Evolutionary conservation across 495 filamentous ascomycete genomes (phyloP).

Genomic region (Penicillium psychrofluorescens): DNA sequence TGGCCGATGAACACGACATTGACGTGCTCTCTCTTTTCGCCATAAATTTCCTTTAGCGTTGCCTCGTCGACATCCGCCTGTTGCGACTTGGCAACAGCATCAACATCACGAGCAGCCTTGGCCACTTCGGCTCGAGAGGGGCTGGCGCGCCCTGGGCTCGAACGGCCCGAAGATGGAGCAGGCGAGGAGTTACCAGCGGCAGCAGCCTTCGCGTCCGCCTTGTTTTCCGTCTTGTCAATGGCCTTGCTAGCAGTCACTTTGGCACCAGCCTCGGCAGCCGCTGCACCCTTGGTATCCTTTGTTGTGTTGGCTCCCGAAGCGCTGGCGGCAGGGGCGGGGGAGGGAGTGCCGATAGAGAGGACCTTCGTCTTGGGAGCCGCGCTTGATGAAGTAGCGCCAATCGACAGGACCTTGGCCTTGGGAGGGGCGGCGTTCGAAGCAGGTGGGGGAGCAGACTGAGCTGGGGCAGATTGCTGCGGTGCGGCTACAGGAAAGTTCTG

Average conservation of each 20-base stretch:
- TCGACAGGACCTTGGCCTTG: conserved; percentile 28
- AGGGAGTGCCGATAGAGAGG: conserved; percentile 52
- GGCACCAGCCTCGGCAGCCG: conserved; percentile 44
- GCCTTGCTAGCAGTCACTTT: conserved; percentile 78
- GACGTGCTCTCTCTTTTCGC: conserved; percentile 82
- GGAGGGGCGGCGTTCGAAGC: conserved; percentile 25
- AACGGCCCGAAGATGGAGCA: conserved; percentile 68
- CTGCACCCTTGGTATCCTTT: conserved; percentile 47
- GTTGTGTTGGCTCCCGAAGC: conserved; percentile 39
- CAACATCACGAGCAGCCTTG: conserved; percentile 59
- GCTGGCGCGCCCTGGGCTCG: conserved; percentile 55
- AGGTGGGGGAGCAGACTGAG: conserved; percentile 23
- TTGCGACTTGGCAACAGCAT: conserved; percentile 83
- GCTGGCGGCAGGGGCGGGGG: conserved; percentile 46
- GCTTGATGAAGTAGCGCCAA: conserved; percentile 34
- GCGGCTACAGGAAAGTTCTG: conserved; percentile 38
- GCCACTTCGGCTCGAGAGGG: conserved; percentile 40
- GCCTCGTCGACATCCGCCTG: conserved; percentile 85
- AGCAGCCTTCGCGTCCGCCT: conserved; percentile 32
- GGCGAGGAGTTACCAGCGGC: conserved; percentile 69
- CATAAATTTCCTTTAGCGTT: conserved; percentile 89
- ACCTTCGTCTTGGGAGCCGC: conserved; percentile 63
- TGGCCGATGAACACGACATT: conserved; percentile 98
- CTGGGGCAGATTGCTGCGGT: conserved; percentile 43
- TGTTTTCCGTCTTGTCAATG: conserved; percentile 69